phyloP scores from a whole-genome alignment of 768 basidiomycete species.

The Tricholoma terreum region DNA sequence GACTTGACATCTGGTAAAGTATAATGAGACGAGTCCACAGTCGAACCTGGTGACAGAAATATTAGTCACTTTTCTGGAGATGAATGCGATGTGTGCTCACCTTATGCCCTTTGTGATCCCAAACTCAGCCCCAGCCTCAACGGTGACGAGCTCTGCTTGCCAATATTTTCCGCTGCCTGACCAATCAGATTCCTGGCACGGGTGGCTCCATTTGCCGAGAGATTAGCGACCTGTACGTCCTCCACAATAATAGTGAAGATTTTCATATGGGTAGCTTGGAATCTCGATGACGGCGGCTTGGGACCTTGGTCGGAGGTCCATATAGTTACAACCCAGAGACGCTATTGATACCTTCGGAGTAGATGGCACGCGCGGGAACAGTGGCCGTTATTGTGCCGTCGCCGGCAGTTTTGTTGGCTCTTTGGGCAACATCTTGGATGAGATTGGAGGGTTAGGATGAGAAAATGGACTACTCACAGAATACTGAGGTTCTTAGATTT shows the following conservation, averaged over 20 bases:
- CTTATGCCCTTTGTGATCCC: slow-evolving; percentile 99
- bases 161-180: slow-evolving; percentile 99
- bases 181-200: slow-evolving; percentile 95
- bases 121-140: slow-evolving; percentile 99
- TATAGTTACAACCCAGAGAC: slow-evolving; percentile 99
- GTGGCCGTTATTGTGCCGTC: slow-evolving; percentile 99
- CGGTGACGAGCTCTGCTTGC: slow-evolving; percentile 99
- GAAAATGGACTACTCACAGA: too few relatives aligned
- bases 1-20: slow-evolving; percentile 99
- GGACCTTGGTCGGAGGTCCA: slow-evolving; percentile 98
- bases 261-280: slow-evolving; percentile 83
- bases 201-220: slow-evolving; percentile 76
- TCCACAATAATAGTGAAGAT: slow-evolving; percentile 96
- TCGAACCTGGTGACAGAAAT: too few relatives aligned
- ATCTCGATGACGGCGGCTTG: slow-evolving; percentile 95
- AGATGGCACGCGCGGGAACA: slow-evolving; percentile 95
- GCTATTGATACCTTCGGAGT: slow-evolving; percentile 98
- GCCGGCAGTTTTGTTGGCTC: slow-evolving; percentile 96
- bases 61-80: too few relatives aligned
- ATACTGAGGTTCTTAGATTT: slow-evolving; percentile 99
- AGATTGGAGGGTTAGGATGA: too few relatives aligned
- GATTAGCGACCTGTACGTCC: slow-evolving; percentile 98
- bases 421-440: slow-evolving; percentile 92
- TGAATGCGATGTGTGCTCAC: too few relatives aligned
- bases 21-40: slow-evolving; percentile 96